phyloP scores from a whole-genome alignment of 1,284 basidiomycete genomes.

The Xanthoconium separans region DNA sequence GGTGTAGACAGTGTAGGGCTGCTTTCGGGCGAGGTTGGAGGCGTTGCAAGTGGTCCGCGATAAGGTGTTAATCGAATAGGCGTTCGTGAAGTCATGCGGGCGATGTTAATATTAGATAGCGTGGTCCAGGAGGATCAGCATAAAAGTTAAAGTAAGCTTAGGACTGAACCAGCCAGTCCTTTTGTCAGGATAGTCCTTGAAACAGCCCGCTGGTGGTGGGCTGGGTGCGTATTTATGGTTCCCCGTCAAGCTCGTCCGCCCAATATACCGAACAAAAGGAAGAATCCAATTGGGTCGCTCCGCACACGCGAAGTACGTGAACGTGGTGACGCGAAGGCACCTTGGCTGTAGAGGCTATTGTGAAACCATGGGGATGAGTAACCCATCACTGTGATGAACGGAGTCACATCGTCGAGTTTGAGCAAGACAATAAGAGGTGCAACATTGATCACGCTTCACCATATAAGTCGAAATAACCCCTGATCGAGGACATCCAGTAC shows the following conservation, averaged over 20 bases:
- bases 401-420: constrained; percentile 9
- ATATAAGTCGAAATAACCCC: constrained; percentile 15
- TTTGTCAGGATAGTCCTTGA: constrained; percentile 15
- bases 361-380: constrained; percentile 30
- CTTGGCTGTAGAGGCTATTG: constrained; percentile 23
- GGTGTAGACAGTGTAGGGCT: constrained; percentile 23
- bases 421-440: constrained; percentile 25
- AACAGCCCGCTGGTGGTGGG: background rate
- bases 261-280: constrained; percentile 25
- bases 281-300: constrained; percentile 1
- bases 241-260: background rate
- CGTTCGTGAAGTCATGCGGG: constrained; percentile 30
- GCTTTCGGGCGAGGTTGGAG: constrained; percentile 21
- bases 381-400: background rate
- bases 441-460: constrained; percentile 4
- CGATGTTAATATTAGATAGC: constrained; percentile 18
- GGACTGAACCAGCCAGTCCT: constrained; percentile 34
- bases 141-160: constrained; percentile 16
- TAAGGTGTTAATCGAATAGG: constrained; percentile 28
- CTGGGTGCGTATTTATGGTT: constrained; percentile 24
- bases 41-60: constrained; percentile 32
- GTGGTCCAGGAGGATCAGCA: constrained; percentile 14
- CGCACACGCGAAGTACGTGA: constrained; percentile 18
- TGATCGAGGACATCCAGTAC: background rate
- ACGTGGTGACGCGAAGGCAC: constrained; percentile 18